Conservation (phyloP, 192 early-diverging fungal genomes). For the Entomortierella chlamydospora region DNA sequence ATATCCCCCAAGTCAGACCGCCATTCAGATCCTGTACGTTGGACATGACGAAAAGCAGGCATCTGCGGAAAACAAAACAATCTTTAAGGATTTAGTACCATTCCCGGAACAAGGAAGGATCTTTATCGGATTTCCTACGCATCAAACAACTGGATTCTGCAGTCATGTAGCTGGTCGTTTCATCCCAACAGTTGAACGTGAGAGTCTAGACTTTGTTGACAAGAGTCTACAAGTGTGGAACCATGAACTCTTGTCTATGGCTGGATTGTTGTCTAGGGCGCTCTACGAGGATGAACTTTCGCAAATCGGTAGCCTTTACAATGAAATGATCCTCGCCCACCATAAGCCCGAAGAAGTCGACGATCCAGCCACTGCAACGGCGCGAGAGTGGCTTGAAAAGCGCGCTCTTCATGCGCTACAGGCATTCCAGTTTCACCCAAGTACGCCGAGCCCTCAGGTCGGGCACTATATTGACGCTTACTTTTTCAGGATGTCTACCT, state of each 20-base stretch:
- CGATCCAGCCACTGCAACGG: conserved; percentile 56
- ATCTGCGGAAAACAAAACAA: conserved; percentile 63
- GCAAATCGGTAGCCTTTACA: conserved; percentile 66
- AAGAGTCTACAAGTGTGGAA: conserved; percentile 83
- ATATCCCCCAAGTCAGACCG: conserved; percentile 75
- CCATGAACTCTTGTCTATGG: conserved; percentile 79
- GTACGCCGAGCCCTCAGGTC: conserved; percentile 78
- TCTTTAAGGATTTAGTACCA: conserved; percentile 83
- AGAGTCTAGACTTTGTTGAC: conserved; percentile 91
- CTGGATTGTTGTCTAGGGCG: conserved; percentile 77
- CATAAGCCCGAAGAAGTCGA: conserved; percentile 47
- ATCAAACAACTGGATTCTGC: conserved; percentile 89
- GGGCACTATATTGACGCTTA: conserved; percentile 65
- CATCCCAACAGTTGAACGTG: conserved; percentile 94
- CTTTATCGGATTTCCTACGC: conserved; percentile 92
- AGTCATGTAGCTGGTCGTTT: conserved; percentile 84
- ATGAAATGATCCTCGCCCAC: conserved; percentile 52
- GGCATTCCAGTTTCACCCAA: conserved; percentile 74
- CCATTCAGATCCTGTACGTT: conserved; percentile 76
- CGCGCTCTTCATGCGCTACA: conserved; percentile 74
- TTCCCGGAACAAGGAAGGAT: conserved; percentile 82
- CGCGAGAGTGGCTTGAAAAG: conserved; percentile 65
- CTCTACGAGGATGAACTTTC: conserved; percentile 83
- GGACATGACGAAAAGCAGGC: conserved; percentile 83
- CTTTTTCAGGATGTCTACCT: conserved; percentile 66